phyloP scores from a whole-genome alignment of 2,329 filamentous ascomycete genomes.

The Trichoderma oligosporum region DNA sequence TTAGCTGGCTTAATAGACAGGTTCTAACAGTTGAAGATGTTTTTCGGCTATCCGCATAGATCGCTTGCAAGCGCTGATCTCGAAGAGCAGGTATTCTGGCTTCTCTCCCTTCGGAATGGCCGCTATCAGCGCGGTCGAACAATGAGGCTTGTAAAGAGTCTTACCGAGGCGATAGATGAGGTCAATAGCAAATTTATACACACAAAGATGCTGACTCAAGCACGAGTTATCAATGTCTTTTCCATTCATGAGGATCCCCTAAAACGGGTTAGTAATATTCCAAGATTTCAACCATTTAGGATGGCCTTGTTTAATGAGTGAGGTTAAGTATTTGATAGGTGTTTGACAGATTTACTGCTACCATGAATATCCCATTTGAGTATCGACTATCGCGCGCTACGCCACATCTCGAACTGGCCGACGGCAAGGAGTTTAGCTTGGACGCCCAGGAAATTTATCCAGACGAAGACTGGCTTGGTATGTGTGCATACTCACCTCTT shows the following conservation, averaged over 20 bases:
- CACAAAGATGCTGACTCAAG: not conserved
- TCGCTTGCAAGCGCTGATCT: not conserved
- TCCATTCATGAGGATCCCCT: not conserved
- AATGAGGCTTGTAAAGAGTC: not conserved
- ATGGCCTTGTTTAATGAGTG: not conserved
- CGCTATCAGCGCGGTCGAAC: too few relatives aligned
- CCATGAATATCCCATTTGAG: not conserved
- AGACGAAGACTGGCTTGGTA: not conserved
- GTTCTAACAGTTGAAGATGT: not conserved
- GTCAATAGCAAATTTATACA: not conserved
- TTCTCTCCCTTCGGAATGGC: not conserved
- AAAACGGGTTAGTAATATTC: not conserved
- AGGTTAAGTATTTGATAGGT: not conserved
- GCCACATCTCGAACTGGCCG: not conserved
- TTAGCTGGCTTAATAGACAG: not conserved
- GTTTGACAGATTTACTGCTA: not conserved
- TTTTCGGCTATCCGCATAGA: conserved; percentile 8
- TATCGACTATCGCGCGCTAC: not conserved
- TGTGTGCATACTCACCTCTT: not conserved
- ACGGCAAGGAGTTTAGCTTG: not conserved
- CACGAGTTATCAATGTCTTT: not conserved
- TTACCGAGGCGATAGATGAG: not conserved
- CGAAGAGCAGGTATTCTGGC: not conserved
- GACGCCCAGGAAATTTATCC: not conserved
- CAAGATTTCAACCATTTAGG: not conserved